Evolutionary conservation across 768 basidiomycete genomes (phyloP).

Genomic region (Boletus patriciae): DNA sequence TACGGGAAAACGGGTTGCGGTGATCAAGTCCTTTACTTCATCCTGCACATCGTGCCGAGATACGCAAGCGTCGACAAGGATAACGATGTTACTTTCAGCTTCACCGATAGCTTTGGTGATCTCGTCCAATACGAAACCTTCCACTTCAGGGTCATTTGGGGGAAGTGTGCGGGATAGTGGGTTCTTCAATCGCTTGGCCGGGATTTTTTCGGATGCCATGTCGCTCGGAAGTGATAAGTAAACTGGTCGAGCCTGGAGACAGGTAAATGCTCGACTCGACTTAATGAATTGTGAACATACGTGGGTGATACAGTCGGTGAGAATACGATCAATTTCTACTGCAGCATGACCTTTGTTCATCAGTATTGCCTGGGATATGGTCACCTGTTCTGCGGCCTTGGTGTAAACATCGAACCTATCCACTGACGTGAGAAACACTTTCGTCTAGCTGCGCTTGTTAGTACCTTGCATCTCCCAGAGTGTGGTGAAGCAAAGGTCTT

Average conservation of each 20-base stretch:
- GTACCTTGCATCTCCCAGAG: slow-evolving; percentile 79
- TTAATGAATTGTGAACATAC: slow-evolving; percentile 32
- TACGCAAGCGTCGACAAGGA: slow-evolving; percentile 82
- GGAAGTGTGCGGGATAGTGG: slow-evolving; percentile 53
- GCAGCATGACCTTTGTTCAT: slow-evolving; percentile 54
- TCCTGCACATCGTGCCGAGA: slow-evolving; percentile 66
- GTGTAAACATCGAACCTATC: slow-evolving; percentile 76
- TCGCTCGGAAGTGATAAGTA: slow-evolving; percentile 89
- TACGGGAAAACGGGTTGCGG: slow-evolving; percentile 68
- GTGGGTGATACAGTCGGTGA: slow-evolving; percentile 63
- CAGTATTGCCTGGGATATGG: slow-evolving; percentile 64
- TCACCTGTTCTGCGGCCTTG: slow-evolving; percentile 73
- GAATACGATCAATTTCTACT: slow-evolving; percentile 73
- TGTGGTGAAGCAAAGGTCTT: slow-evolving; percentile 82
- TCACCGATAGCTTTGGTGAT: slow-evolving; percentile 64
- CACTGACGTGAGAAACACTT: not conserved
- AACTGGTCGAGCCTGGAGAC: slow-evolving; percentile 69
- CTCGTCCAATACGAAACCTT: slow-evolving; percentile 70
- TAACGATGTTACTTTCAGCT: slow-evolving; percentile 60
- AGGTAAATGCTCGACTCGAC: not conserved
- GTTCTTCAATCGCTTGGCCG: slow-evolving; percentile 58
- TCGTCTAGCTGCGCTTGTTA: not conserved
- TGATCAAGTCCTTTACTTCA: slow-evolving; percentile 62
- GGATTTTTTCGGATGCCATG: slow-evolving; percentile 66
- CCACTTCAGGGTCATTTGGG: slow-evolving; percentile 55